phyloP scores from a whole-genome alignment of 108 stramenopile genomes.

The Heterococcus sp. region DNA sequence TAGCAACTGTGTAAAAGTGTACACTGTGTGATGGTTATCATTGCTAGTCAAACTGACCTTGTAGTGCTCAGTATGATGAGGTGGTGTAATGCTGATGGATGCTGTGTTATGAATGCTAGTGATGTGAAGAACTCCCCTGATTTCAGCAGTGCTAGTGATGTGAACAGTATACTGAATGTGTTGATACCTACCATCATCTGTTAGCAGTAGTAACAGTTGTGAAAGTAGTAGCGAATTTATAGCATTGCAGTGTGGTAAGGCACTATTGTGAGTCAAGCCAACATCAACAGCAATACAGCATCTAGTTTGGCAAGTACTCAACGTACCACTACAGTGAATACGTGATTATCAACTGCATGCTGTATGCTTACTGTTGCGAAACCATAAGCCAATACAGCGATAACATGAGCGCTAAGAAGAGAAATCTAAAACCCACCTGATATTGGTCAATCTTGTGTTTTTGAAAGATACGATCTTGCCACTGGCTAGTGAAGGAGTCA shows the following conservation, averaged over 20 bases:
- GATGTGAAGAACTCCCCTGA: slow-evolving; percentile 11
- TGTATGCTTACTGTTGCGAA: no score
- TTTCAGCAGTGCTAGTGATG: slow-evolving; percentile 5
- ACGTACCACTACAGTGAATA: no score
- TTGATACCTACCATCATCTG: slow-evolving; percentile 62
- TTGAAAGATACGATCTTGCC: slow-evolving; percentile 55
- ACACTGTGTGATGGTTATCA: neutral
- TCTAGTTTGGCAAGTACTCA: no score
- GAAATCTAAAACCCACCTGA: neutral
- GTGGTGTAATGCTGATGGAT: slow-evolving; percentile 44
- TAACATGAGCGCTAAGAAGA: no score
- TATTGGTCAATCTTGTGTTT: slow-evolving; percentile 39
- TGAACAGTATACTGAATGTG: slow-evolving; percentile 50
- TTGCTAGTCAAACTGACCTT: neutral
- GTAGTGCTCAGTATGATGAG: slow-evolving; percentile 26
- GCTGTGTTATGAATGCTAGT: slow-evolving; percentile 25
- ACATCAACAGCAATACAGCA: no score
- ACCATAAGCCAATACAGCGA: no score
- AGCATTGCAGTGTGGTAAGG: no score
- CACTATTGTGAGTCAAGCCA: no score
- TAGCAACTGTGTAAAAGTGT: neutral
- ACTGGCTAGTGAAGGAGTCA: slow-evolving; percentile 60
- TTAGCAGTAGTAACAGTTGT: no score
- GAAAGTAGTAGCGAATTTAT: no score
- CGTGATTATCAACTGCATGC: no score